Evolutionary conservation across 306 rosid species (phyloP), one percentile per base, ranked within the genome.

Genomic region (Citrullus amarus): DNA sequence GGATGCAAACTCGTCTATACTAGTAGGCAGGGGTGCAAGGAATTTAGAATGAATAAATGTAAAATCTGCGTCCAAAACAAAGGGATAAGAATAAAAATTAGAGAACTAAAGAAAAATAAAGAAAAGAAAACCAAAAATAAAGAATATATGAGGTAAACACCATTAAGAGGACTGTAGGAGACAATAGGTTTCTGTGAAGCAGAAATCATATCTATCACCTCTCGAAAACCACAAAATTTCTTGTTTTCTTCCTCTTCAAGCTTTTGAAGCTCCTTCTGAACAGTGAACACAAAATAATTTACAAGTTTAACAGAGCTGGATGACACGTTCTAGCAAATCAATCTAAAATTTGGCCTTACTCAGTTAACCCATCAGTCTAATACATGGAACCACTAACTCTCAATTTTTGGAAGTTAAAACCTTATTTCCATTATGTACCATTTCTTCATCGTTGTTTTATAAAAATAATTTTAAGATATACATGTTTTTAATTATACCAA

Each of bases 181-280:
- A 95, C 88, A 86, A 95, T 89, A 84, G 96, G 98, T 86, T 91
- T 92, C 92, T 88, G 86, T 86, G 97, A 95, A 87, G 98, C 93
- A 84, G 98, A 95, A 80, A 95, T 89, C 93, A 88, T 85, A 78
- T 95, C 98, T 85, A 95, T 91, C 93, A 91, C 96, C 95, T 95
- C 97, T 80, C 97, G 93, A 58, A 95, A 95, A 48, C 97, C 98
- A 74, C 87, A 85, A 67, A 91, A 34, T 81, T 90, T 89, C 91
- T 76, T 91, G 84, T 57, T 88, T 79, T 91, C 88, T 84, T 87
- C 87, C 60, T 92, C 97, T 81, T 88, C 92, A 50, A 75, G 20
- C 60, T 72, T 67, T 82, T 43, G 87, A 79, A 88, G 88, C 84
- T 90, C 98, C 65, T 66, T 85, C 98, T 92, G 87, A 32, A 79